These are phyloP conservation scores for Austroboletus eburneus DNA, from an alignment of 768 basidiomycete genomes.

Conservation along the genomic window DNA sequence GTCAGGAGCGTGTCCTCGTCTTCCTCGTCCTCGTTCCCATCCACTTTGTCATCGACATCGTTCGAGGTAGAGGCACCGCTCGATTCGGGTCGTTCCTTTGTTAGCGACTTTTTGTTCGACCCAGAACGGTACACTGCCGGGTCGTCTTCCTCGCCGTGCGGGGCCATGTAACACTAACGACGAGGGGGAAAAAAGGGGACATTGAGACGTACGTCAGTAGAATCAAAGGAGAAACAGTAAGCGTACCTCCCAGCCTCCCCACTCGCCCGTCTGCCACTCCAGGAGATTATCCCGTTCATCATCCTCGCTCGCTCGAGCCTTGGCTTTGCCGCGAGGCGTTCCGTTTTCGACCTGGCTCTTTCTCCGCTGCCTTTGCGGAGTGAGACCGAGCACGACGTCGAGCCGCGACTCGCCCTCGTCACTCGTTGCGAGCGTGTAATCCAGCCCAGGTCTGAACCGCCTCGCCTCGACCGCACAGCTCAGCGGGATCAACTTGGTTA, in stretches of 20 bases:
- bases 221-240: not conserved
- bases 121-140: constrained; percentile 86
- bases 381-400: constrained; percentile 84
- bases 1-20: constrained; percentile 69
- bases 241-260: constrained; percentile 93
- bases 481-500: constrained; percentile 70
- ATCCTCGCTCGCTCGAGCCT: constrained; percentile 24
- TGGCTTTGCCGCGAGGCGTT: constrained; percentile 25
- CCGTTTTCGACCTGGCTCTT: constrained; percentile 8
- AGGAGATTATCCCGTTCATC: constrained; percentile 28
- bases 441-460: constrained; percentile 87
- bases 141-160: constrained; percentile 92
- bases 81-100: constrained; percentile 13
- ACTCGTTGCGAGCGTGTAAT: constrained; percentile 91
- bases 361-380: constrained; percentile 49
- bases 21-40: constrained; percentile 31
- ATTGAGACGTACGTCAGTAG: not conserved
- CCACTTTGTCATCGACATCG: constrained; percentile 15
- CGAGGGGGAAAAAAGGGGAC: not conserved
- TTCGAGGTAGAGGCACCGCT: constrained; percentile 14
- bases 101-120: constrained; percentile 36
- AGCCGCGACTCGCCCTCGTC: constrained; percentile 77
- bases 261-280: constrained; percentile 70
- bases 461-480: constrained; percentile 75
- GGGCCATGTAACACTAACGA: constrained; percentile 85